Evolutionary conservation across 140 eudicot species (phyloP).

Genomic region (Stevia rebaudiana): DNA sequence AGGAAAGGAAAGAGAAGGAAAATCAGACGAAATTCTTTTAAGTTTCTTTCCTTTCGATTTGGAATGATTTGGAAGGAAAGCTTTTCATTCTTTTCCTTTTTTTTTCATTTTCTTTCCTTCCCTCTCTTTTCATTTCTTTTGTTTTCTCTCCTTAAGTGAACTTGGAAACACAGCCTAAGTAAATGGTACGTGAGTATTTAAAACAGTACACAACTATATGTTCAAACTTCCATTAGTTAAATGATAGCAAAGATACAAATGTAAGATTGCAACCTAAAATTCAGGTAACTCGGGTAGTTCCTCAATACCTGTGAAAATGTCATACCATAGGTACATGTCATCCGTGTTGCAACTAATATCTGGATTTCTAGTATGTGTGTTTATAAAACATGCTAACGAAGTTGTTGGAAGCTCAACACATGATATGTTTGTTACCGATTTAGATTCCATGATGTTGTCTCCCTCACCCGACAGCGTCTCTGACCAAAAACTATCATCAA

Average conservation of each 20-base stretch:
- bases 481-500: constrained; percentile 60
- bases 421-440: background rate
- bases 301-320: constrained; percentile 43
- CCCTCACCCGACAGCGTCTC: constrained; percentile 31
- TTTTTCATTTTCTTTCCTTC: no score
- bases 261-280: constrained; percentile 21
- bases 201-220: background rate
- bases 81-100: no score
- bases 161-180: no score
- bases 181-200: no score
- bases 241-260: background rate
- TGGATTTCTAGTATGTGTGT: background rate
- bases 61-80: no score
- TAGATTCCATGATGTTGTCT: constrained; percentile 2
- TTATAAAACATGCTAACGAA: background rate
- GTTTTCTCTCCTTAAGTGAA: no score
- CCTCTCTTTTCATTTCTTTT: no score
- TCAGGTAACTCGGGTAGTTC: constrained; percentile 54
- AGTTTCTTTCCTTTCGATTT: no score
- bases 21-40: no score
- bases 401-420: constrained; percentile 20
- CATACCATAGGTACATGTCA: constrained; percentile 62
- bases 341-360: constrained; percentile 14
- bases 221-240: background rate
- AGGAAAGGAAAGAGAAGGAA: no score